phyloP scores from a whole-genome alignment of 139 green algal genomes.

The Astrephomene gubernaculifera region DNA sequence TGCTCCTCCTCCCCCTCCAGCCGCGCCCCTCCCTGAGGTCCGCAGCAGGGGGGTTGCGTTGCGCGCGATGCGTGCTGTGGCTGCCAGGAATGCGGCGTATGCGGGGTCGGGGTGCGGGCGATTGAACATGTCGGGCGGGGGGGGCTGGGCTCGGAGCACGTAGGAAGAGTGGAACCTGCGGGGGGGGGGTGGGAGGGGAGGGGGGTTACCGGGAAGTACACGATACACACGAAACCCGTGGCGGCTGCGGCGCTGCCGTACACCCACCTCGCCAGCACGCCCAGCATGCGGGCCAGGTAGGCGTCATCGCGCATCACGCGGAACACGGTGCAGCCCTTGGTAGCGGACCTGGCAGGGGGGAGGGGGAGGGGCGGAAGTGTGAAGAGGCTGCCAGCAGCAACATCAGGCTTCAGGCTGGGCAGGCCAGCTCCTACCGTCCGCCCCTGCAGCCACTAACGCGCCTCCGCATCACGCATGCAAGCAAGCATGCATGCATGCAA shows the following conservation, averaged over 20 bases:
- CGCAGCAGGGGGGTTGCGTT: not conserved
- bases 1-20: not conserved
- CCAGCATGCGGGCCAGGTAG: conserved; percentile 21
- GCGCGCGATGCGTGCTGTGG: conserved; percentile 18
- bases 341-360: conserved; percentile 33
- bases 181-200: not conserved
- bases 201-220: not conserved
- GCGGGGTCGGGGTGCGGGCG: not conserved
- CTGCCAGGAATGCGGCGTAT: not conserved
- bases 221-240: not conserved
- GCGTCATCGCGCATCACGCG: conserved; percentile 27
- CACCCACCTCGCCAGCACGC: not conserved
- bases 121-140: conserved; percentile 38
- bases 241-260: not conserved
- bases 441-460: not conserved
- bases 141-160: not conserved
- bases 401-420: too few relatives aligned
- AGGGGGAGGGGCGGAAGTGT: too few relatives aligned
- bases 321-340: conserved; percentile 25
- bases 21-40: not conserved
- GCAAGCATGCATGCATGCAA: not conserved
- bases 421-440: not conserved
- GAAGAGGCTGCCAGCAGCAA: too few relatives aligned
- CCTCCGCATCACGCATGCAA: not conserved
- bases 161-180: not conserved